Conservation (phyloP, 257 asterid species). For the Henckelia pumila region DNA sequence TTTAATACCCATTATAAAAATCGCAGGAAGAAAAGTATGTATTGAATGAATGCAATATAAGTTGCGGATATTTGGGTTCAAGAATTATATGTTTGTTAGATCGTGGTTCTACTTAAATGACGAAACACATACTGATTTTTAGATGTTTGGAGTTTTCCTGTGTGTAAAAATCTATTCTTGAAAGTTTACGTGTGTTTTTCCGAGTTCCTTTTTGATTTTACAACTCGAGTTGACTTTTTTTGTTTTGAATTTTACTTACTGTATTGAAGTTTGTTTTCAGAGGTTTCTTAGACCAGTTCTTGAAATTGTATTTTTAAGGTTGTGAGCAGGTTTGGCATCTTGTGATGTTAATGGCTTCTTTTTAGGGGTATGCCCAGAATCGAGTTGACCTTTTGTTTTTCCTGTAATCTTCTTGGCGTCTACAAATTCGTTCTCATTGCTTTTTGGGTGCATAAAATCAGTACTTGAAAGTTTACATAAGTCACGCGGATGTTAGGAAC, state of each 20-base stretch:
- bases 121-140: constrained; percentile 16
- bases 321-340: constrained; percentile 6
- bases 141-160: constrained; percentile 7
- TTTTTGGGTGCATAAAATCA: too few species aligned
- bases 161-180: constrained; percentile 14
- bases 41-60: not conserved
- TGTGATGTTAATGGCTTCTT: not conserved
- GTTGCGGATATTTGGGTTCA: not conserved
- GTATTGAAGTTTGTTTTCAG: not conserved
- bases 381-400: not conserved
- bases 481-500: too few species aligned
- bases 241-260: not conserved
- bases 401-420: too few species aligned
- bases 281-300: too few species aligned
- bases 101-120: constrained; percentile 8
- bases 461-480: too few species aligned
- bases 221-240: not conserved
- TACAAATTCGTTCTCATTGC: too few species aligned
- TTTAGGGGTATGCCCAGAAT: not conserved
- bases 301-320: too few species aligned
- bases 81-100: not conserved
- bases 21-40: constrained; percentile 62
- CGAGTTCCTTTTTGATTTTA: not conserved
- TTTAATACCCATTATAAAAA: constrained; percentile 50
- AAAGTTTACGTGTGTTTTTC: not conserved